Evolutionary conservation across 148 eudicot species (phyloP).

Genomic region (Cornus florida): DNA sequence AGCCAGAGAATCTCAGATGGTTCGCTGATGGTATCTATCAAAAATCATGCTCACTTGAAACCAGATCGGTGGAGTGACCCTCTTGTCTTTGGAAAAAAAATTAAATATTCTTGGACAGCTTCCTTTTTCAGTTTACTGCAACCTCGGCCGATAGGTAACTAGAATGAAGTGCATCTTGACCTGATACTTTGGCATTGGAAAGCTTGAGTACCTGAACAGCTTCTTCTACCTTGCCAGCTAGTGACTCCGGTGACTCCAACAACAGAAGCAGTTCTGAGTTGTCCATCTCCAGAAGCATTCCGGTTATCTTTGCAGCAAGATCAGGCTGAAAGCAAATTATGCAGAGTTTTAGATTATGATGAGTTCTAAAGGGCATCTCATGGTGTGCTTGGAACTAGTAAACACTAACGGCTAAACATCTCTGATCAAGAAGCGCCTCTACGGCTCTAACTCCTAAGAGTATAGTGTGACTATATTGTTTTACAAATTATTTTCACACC

Average conservation of each 20-base stretch:
- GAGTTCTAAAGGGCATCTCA: not conserved
- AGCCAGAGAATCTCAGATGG: constrained; percentile 2
- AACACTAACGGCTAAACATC: too few relatives aligned
- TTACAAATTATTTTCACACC: too few relatives aligned
- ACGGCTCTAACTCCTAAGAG: too few relatives aligned
- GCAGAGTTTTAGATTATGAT: too few relatives aligned
- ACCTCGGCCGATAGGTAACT: constrained; percentile 48
- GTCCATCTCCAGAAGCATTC: constrained; percentile 91
- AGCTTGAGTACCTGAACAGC: constrained; percentile 62
- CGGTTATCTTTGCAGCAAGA: constrained; percentile 69
- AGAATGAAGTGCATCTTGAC: constrained; percentile 46
- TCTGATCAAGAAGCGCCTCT: too few relatives aligned
- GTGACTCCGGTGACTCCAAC: constrained; percentile 63
- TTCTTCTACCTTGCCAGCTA: constrained; percentile 63
- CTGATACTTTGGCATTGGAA: constrained; percentile 35
- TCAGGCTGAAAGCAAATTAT: constrained; percentile 48
- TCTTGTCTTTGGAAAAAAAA: not conserved
- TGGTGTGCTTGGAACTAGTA: too few relatives aligned
- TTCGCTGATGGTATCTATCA: constrained; percentile 2
- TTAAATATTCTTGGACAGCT: too few relatives aligned
- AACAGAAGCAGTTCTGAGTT: constrained; percentile 57
- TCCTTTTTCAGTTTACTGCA: constrained; percentile 40
- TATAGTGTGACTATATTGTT: too few relatives aligned
- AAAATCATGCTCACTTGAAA: not conserved
- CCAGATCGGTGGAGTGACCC: not conserved